Percentiles rank a stretch among this genome's conserved stretches.
phyloP scores from a whole-genome alignment of 225 moss, liverwort and hornwort species.

The Asterella californica region DNA sequence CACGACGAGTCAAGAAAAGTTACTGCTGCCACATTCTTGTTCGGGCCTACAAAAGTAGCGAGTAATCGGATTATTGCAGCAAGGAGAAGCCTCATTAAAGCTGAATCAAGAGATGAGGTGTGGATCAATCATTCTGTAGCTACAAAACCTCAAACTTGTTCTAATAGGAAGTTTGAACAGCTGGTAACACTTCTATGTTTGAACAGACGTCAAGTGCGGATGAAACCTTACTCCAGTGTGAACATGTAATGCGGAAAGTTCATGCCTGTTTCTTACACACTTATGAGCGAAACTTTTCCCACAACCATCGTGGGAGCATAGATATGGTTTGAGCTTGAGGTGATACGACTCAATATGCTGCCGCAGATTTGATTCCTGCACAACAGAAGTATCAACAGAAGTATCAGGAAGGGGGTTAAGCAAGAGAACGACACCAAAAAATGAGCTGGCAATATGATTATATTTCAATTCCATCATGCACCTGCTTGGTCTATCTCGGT shows the following conservation, averaged over 20 bases:
- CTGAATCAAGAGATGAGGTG: not conserved
- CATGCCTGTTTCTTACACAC: slow-evolving; percentile 60
- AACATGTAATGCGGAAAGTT: slow-evolving; percentile 34
- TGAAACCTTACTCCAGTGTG: slow-evolving; percentile 32
- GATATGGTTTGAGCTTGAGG: slow-evolving; percentile 50
- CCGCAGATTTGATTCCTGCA: slow-evolving; percentile 55
- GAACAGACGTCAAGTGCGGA: not conserved
- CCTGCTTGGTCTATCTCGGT: no score
- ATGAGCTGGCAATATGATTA: not conserved
- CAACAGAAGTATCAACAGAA: no score
- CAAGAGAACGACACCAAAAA: not conserved
- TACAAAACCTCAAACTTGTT: not conserved
- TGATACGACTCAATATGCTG: slow-evolving; percentile 56
- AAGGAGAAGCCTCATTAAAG: not conserved
- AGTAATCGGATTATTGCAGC: no score
- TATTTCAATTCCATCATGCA: not conserved
- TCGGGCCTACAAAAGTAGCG: not conserved
- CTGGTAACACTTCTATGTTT: not conserved
- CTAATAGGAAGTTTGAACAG: not conserved
- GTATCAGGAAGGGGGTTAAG: not conserved
- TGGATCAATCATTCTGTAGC: not conserved
- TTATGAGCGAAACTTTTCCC: slow-evolving; percentile 58
- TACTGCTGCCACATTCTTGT: not conserved
- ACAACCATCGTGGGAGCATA: slow-evolving; percentile 57
- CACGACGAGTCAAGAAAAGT: not conserved